A percentile compares a stretch with the other conserved stretches of the same genome.
Evolutionary conservation across 1,284 basidiomycete genomes (phyloP).

Genomic region (Trametes hirsuta): DNA sequence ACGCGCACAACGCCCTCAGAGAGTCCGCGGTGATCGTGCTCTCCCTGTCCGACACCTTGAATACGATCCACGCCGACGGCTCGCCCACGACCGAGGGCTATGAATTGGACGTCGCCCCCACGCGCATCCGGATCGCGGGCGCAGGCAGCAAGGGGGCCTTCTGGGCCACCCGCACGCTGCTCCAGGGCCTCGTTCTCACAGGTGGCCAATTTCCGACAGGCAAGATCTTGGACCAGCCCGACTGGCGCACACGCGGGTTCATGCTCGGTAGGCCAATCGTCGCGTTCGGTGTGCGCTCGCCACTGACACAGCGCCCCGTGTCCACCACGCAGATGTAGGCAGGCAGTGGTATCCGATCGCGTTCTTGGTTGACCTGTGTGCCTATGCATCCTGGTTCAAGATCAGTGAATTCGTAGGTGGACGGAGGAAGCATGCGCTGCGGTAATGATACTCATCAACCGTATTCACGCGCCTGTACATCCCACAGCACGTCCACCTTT

Average conservation of each 20-base stretch:
- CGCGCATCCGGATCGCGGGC: constrained; percentile 33
- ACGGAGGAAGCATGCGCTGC: neutral
- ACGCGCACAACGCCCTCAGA: constrained; percentile 1
- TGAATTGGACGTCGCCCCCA: constrained; percentile 29
- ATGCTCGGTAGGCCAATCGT: constrained; percentile 34
- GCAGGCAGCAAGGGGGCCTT: constrained; percentile 39
- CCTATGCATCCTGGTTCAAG: constrained; percentile 42
- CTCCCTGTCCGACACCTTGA: constrained; percentile 25
- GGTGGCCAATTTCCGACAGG: constrained; percentile 33
- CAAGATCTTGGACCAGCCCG: constrained; percentile 37
- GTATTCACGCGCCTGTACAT: neutral
- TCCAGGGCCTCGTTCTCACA: constrained; percentile 38
- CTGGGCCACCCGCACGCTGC: constrained; percentile 40
- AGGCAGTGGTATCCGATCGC: constrained; percentile 39
- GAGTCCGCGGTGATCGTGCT: constrained; percentile 29
- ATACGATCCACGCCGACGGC: constrained; percentile 34
- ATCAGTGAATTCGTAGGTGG: constrained; percentile 36
- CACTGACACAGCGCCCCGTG: neutral
- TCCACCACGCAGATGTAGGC: constrained; percentile 32
- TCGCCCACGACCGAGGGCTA: constrained; percentile 38
- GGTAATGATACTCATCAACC: constrained; percentile 10
- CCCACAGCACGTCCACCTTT: constrained; percentile 32
- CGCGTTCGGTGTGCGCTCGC: neutral
- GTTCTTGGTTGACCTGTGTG: constrained; percentile 38
- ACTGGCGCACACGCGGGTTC: constrained; percentile 40